phyloP scores from a whole-genome alignment of 108 stramenopile species.

The Stephanodiscus minutulus region DNA sequence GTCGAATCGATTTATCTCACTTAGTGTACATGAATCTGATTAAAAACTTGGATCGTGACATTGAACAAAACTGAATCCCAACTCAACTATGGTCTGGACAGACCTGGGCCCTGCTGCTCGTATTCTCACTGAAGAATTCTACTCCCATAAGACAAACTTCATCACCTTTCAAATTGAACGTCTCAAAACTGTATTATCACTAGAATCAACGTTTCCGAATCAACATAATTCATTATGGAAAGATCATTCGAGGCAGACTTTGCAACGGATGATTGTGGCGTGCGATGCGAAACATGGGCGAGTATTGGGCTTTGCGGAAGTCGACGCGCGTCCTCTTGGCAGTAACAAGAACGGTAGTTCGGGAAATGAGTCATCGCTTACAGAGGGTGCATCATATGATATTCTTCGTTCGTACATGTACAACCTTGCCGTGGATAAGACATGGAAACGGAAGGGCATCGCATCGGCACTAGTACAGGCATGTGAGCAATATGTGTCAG shows the following conservation, averaged over 20 bases:
- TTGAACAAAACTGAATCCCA: not conserved
- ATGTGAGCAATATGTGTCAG: constrained; percentile 58
- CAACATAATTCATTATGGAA: constrained; percentile 8
- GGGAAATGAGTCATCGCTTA: constrained; percentile 3
- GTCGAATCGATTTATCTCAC: not conserved
- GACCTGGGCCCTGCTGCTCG: constrained; percentile 62
- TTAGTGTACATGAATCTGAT: not conserved
- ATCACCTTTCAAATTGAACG: constrained; percentile 67
- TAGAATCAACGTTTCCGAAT: constrained; percentile 64
- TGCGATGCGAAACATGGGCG: constrained; percentile 44
- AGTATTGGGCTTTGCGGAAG: constrained; percentile 68
- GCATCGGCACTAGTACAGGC: constrained; percentile 56
- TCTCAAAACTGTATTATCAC: constrained; percentile 56
- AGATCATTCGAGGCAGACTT: constrained; percentile 1
- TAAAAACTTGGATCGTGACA: not conserved
- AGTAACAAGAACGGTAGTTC: constrained; percentile 7
- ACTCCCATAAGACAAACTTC: constrained; percentile 60
- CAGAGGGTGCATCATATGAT: constrained; percentile 6
- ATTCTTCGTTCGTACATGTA: constrained; percentile 72
- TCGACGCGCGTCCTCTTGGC: constrained; percentile 51
- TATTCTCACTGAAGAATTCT: constrained; percentile 74
- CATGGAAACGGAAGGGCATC: constrained; percentile 61
- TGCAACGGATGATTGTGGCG: constrained; percentile 70
- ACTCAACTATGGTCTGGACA: not conserved
- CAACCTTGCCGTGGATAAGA: constrained; percentile 69